Evolutionary conservation across 352 stramenopile genomes (phyloP), one percentile per base, ranked within the genome.

Genomic region (Phytophthora crassamura): DNA sequence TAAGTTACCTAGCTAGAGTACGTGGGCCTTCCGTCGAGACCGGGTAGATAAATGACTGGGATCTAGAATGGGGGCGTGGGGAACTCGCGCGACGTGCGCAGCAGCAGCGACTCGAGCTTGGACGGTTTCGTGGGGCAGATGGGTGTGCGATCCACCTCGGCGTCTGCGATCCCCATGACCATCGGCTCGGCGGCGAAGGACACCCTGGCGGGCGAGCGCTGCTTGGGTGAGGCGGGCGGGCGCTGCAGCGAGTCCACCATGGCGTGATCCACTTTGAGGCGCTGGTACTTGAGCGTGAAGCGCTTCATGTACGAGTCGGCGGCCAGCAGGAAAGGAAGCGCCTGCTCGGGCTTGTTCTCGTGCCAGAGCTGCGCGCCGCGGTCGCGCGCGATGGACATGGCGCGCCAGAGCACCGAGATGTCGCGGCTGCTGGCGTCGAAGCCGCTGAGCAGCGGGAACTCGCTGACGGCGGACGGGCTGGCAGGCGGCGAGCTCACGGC

Each of bases 251-350:
- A 84, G 54, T 91, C 82, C 9, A 95, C 74, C 81, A 95, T 87
- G 32, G 86, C 86, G 62, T 91, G 83, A 42, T 95, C 86, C 32
- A 95, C 86, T 76, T 91, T 93, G 18, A 95, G 72, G 28, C 84
- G 82, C 67, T 95, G 84, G 60, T 91, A 91, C 74, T 95, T 93
- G 70, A 93, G 77, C 56, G 86, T 91, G 67, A 95, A 95, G 55
- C 86, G 86, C 68, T 92, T 92, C 86, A 95, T 93, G 82, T 95
- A 95, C 41, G 86, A 92, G 52, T 95, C 86, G 12, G 86, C 86
- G 6, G 84, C 83, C 8, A 93, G 75, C 18, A 95, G 72, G 66
- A 95, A 90, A 0, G 84, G 79, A 22, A 95, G 67, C 16, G 86
- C 86, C 64, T 93, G 82, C 51, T 95, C 86, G 11, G 77, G 84